Evolutionary conservation across 768 basidiomycete genomes (phyloP).

Genomic region (Xerocomellus dryophilus): DNA sequence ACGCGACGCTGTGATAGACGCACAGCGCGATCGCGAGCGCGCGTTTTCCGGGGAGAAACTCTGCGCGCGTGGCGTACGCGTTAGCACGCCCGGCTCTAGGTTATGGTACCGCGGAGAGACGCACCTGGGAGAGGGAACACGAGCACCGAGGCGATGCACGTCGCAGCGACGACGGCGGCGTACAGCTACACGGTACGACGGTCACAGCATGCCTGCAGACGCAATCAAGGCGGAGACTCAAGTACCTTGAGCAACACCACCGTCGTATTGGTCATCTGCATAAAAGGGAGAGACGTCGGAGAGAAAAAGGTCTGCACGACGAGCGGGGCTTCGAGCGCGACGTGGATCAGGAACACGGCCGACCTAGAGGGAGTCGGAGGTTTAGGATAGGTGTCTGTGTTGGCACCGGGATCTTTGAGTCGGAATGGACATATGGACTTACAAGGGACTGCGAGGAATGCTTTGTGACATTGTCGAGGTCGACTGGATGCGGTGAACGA

Average conservation of each 20-base stretch:
- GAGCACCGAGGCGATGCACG: conserved; percentile 62
- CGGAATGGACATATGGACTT: conserved; percentile 13
- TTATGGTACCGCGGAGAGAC: conserved; percentile 11
- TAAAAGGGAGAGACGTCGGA: conserved; percentile 62
- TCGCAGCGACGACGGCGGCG: conserved; percentile 55
- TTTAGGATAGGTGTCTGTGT: not conserved
- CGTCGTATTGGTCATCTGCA: conserved; percentile 81
- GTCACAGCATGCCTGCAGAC: too few species aligned
- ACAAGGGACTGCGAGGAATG: conserved; percentile 41
- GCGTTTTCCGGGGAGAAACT: conserved; percentile 83
- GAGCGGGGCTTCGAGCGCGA: conserved; percentile 74
- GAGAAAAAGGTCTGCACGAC: conserved; percentile 74
- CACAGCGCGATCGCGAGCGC: conserved; percentile 75
- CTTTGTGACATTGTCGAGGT: conserved; percentile 15
- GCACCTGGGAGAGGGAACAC: conserved; percentile 69
- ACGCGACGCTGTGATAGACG: conserved; percentile 69
- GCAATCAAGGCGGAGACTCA: too few species aligned
- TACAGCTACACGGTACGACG: conserved; percentile 50
- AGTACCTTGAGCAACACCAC: conserved; percentile 69
- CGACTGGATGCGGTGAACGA: not conserved
- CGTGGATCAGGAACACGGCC: conserved; percentile 71
- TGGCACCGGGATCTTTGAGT: not conserved
- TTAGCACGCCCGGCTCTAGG: too few species aligned
- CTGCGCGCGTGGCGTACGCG: conserved; percentile 32
- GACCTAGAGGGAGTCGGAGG: conserved; percentile 52